A percentile compares a stretch with the other conserved stretches of the same genome.
phyloP scores from a whole-genome alignment of 768 basidiomycete genomes.

The Pulveroboletus sp. region DNA sequence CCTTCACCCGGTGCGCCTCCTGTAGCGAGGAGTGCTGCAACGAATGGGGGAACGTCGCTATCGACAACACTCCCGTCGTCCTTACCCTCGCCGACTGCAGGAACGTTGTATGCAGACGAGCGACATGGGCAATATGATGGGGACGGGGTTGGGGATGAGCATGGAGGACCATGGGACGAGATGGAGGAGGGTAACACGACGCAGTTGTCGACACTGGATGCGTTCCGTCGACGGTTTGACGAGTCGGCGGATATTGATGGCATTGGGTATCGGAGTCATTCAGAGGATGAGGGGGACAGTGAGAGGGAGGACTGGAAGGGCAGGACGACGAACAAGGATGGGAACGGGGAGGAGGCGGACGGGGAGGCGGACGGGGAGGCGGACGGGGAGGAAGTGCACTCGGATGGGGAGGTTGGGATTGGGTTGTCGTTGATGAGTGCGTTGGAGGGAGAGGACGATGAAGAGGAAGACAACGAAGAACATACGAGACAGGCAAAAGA shows the following conservation, averaged over 20 bases:
- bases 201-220: slow-evolving; percentile 25
- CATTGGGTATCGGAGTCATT: background rate
- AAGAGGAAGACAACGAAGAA: background rate
- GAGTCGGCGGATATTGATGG: slow-evolving; percentile 11
- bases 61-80: slow-evolving; percentile 7
- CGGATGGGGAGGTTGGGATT: slow-evolving; percentile 66
- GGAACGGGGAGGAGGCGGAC: background rate
- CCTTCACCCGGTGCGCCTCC: background rate
- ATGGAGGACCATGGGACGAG: background rate
- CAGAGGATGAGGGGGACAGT: slow-evolving; percentile 10
- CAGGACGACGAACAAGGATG: background rate
- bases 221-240: slow-evolving; percentile 19
- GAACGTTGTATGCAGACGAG: background rate
- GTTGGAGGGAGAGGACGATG: slow-evolving; percentile 32
- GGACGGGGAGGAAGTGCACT: slow-evolving; percentile 30
- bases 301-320: slow-evolving; percentile 4
- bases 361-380: background rate
- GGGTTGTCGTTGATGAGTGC: slow-evolving; percentile 64
- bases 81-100: slow-evolving; percentile 8
- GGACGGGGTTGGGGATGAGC: background rate
- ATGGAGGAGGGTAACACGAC: slow-evolving; percentile 19
- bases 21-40: slow-evolving; percentile 4
- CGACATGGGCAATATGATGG: background rate
- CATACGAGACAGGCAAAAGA: slow-evolving; percentile 1
- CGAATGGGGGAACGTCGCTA: slow-evolving; percentile 18